Base-by-base conservation (phyloP, 306 rosid genomes). In the Medicago lupulina region DNA sequence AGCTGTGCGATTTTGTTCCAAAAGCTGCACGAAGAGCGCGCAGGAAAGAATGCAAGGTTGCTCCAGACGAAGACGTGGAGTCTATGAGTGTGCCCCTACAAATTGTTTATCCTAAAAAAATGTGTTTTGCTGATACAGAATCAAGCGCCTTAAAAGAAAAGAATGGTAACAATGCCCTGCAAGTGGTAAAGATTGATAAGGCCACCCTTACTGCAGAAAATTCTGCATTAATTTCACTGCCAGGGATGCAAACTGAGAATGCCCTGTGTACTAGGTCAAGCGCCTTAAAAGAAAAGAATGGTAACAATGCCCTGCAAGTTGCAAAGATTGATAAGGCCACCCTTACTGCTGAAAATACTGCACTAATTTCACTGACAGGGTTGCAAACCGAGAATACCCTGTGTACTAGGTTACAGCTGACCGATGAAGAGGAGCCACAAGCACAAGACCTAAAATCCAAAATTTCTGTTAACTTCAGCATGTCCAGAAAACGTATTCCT, bases 1-100 rank as follows among this genome's bases (percentile, higher is more conserved):
- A 71, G 63, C 75, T 68, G 19, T 65, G 87, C 41, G 91, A 86
- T 49, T 67, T 85, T 75, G 44, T 71, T 62, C 28, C 74, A 51
- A 76, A 83, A 79, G 25, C 55, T 66, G 80, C 79, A 40, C 79
- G 9, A 25, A 80, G 86, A 63, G 78, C 50, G 76, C 58, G 75
- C 75, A 57, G 62, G 71, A 86, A 54, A 74, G 87, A 65, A 58
- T 28, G 76, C 70, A 68, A 78, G 71, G 79, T 80, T 78, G 57
- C 84, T 83, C 43, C 79, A 17, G 65, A 76, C 51, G 80, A 70
- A 73, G 74, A 76, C 73, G 54, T 21, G 63, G 36, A 57, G 21
- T 57, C n/a, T 57, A 44, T 64, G 65, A 41, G 80, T 70, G 46
- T 59, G 69, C 66, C 83, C 74, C 67, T 67, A 39, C 80, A 75